Conservation (phyloP, 225 moss, liverwort and hornwort genomes). For the Sphagnum contortum region DNA sequence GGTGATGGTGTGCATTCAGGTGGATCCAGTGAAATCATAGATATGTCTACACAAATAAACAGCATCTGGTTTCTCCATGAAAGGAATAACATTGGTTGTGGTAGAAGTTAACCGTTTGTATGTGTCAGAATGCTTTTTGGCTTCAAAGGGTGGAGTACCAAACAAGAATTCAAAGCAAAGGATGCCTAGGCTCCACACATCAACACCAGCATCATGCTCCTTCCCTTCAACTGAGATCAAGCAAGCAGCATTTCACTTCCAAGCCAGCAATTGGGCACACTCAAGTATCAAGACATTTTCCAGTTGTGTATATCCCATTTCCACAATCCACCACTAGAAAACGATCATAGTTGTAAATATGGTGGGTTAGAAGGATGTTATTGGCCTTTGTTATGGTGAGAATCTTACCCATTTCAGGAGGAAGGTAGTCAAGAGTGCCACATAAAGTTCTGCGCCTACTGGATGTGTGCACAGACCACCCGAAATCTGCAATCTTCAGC, state of each 20-base stretch:
- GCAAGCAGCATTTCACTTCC: neutral
- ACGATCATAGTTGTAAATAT: neutral
- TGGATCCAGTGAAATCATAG: no score
- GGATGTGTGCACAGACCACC: slow-evolving; percentile 92
- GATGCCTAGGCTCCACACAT: slow-evolving; percentile 96
- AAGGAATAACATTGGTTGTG: no score
- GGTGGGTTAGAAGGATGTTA: no score
- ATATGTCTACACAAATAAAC: neutral
- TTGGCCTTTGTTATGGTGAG: neutral
- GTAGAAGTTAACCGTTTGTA: slow-evolving; percentile 51
- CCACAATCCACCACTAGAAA: neutral
- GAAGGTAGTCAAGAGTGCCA: slow-evolving; percentile 91
- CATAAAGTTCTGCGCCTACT: slow-evolving; percentile 83
- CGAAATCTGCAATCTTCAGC: slow-evolving; percentile 95
- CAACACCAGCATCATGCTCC: slow-evolving; percentile 86
- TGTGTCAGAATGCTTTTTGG: slow-evolving; percentile 76
- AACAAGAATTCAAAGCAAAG: slow-evolving; percentile 92
- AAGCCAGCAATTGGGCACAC: no score
- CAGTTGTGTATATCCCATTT: no score
- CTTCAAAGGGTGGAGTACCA: slow-evolving; percentile 86
- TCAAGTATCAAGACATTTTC: no score
- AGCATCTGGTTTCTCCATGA: neutral
- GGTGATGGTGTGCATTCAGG: no score
- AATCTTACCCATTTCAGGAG: slow-evolving; percentile 90
- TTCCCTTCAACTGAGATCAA: slow-evolving; percentile 35